Conservation (phyloP, 805 yeast species). For the Saccharomycopsis microspora region DNA sequence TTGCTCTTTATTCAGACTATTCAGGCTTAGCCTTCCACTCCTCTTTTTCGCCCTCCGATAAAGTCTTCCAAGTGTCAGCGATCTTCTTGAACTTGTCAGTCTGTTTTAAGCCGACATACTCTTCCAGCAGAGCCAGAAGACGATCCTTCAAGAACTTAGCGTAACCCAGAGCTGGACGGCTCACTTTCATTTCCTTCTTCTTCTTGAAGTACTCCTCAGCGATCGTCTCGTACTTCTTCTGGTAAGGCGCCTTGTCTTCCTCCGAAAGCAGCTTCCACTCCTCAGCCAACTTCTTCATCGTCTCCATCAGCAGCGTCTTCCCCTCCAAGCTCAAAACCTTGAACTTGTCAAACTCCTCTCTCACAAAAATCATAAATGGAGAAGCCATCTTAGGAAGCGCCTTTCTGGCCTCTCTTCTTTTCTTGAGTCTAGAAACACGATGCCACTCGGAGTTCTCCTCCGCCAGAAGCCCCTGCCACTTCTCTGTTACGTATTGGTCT, state of each 20-base stretch:
- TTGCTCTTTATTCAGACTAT: too few species aligned
- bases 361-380: constrained; percentile 6
- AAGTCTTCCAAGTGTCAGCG: constrained; percentile 2
- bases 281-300: constrained; percentile 4
- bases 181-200: constrained; percentile 4
- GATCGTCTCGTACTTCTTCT: constrained; percentile 1
- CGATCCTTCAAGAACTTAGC: constrained; percentile 2
- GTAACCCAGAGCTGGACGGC: background rate
- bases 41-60: background rate
- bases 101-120: background rate
- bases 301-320: background rate
- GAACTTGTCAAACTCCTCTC: constrained; percentile 1
- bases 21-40: too few species aligned
- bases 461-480: background rate
- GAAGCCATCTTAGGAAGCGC: constrained; percentile 7
- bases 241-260: constrained; percentile 3
- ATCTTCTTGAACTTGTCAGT: background rate
- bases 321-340: background rate
- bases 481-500: background rate
- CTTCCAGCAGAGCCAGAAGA: background rate
- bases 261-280: constrained; percentile 8
- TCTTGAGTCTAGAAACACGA: background rate
- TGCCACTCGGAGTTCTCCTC: constrained; percentile 1
- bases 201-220: constrained; percentile 6
- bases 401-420: constrained; percentile 2